Base-by-base conservation (phyloP, 2,329 filamentous ascomycete species). In the Monosporascus sp. region DNA sequence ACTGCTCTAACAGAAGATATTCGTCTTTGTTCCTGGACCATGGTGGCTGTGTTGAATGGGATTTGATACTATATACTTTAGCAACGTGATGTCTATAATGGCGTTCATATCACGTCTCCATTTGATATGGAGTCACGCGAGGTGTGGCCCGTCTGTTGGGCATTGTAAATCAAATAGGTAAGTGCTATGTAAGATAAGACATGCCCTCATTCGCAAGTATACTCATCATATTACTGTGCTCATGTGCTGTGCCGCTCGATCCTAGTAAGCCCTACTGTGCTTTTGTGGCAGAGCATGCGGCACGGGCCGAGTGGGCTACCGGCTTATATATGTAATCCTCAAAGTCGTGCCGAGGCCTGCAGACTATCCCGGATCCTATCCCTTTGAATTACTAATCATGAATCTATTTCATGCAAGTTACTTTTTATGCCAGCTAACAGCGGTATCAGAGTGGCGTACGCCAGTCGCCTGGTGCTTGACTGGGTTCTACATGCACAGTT, bases 61-160 rank as follows among this genome's bases (percentile, higher is more conserved):
- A 2, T 27, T 8, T 41, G 52, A 54, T 48, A 48, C 47, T 55
- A 57, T 57, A 55, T 57, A 55, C 38, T 22, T 22, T 8, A 48
- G 43, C 31, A 18, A 17, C 31, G 51, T 18, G 50, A 38, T 7
- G 35, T 24, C 38, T 6, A 24, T 43, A 22, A n/a, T 48, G 38
- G 18, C 35, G 38, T 15, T 18, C 27, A 53, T 52, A 22, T 43
- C 9, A 49, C 38, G 46, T 52, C 22, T 37, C 37, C 41, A 50
- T 20, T 46, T 17, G 47, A 57, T 43, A 45, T 47, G 48, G 51
- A 20, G 46, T 43, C 22, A 47, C 51, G 39, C 39, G 20, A 49
- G 41, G 35, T 7, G 14, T 27, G 17, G 49, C 31, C 49, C 14
- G 50, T 51, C 39, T 48, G 49, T 52, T 31, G 4, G 24, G 51